Evolutionary conservation across 129 eudicot species (phyloP), one percentile per base, ranked within the genome.

Genomic region (Centella asiatica): DNA sequence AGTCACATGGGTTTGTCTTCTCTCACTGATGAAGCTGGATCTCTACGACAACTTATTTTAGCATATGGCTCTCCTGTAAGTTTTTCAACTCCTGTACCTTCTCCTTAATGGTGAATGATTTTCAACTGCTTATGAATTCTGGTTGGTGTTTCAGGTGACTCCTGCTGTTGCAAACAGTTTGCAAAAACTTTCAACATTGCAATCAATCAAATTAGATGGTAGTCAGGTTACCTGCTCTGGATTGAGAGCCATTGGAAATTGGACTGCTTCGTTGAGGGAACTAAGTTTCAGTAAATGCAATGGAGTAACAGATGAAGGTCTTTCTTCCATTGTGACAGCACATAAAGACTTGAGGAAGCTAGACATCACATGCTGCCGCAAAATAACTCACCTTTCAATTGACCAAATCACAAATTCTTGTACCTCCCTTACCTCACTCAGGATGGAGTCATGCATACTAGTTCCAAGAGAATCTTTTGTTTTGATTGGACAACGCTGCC

Each of bases 331-430:
- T 31, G 96, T 87, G 33, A 77, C 67, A 40, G 88, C 80, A 66
- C 96, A 83, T 26, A 80, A 68, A 28, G 87, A 88, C 56, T 76
- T 93, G 66, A 73, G 56, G 67, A 93, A 66, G 74, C 71, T 93
- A 40, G 99, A 93, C 72, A 77, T 93, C 77, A 93, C 99, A 23
- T 93, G 99, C 69, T 93, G 99, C 64, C 84, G 96, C 62, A 85
- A 76, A 70, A 85, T 93, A 74, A 93, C 95, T 10, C 73, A 46
- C 26, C 54, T 62, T 49, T 87, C 99, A 33, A 68, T 93, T 61
- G 70, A 83, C 55, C 80, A 77, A 44, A 79, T 93, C 27, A 76
- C 99, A 24, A 82, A 82, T 73, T 78, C 87, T 19, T 93, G 99
- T 75, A 68, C 74, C 71, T 74, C 84, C 57, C 96, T 93, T 17